Evolutionary conservation across 2,329 filamentous ascomycete genomes (phyloP), one percentile per base, ranked within the genome.

Genomic region (Fusarium verticillioides): DNA sequence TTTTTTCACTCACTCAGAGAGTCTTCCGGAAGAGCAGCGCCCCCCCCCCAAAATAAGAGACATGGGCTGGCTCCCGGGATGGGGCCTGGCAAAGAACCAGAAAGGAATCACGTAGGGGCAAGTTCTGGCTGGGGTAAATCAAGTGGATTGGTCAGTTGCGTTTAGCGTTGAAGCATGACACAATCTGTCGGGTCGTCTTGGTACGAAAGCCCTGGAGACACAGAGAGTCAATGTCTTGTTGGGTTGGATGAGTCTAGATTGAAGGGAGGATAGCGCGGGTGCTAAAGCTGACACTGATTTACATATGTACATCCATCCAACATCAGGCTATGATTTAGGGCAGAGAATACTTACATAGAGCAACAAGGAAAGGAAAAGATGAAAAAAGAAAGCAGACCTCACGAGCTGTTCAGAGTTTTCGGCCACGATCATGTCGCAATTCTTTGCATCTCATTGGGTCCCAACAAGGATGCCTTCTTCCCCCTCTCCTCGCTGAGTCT

Each of bases 131-230:
- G 78, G 78, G 78, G 78, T 77, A 79, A 60, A 64, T 57, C 47
- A 68, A 68, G 37, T 50, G 57, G 72, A 79, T 80, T 79, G 78
- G 78, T 37, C 68, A 53, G 71, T 50, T 52, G 54, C 47, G 44
- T 59, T 71, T 77, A 78, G 78, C 74, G 78, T 63, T 58, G 52
- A 69, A 78, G 76, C 75, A 80, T 79, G 78, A 79, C 78, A 79
- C 78, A 79, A 79, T 80, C 76, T 79, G 78, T 79, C 77, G 78
- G 78, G 77, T 78, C 75, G 72, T 60, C 69, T 77, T 76, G 66
- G 69, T 66, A 58, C 54, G 43, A 58, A 47, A 65, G 63, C 63
- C 60, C 63, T 61, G 28, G 39, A 66, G 44, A 69, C 60, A 59
- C 68, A 69, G 58, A 50, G 59, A 52, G 26, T 39, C 37, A 49